Evolutionary conservation across 2,329 filamentous ascomycete species (phyloP).

Genomic region (Harringtonia lauricola): DNA sequence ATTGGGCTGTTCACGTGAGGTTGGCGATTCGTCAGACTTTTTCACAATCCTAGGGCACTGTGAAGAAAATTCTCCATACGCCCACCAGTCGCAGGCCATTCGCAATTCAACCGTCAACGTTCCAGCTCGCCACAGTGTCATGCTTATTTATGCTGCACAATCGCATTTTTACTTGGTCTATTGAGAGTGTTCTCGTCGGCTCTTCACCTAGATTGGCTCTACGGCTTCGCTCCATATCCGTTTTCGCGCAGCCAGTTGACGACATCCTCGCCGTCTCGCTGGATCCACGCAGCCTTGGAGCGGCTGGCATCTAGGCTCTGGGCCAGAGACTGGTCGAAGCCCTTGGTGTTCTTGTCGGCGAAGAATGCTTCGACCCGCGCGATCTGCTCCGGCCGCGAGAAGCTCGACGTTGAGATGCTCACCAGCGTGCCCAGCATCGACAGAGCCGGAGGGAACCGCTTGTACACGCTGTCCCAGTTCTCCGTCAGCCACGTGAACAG

Average conservation of each 20-base stretch:
- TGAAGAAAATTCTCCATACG: too few species aligned
- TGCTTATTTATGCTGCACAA: too few species aligned
- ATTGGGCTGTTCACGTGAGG: too few species aligned
- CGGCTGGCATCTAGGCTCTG: constrained; percentile 78
- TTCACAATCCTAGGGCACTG: too few species aligned
- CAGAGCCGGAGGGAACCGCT: constrained; percentile 74
- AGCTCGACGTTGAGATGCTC: constrained; percentile 68
- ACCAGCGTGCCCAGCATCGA: constrained; percentile 81
- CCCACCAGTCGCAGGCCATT: too few species aligned
- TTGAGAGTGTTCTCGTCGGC: too few species aligned
- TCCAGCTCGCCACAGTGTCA: too few species aligned
- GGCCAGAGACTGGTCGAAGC: constrained; percentile 80
- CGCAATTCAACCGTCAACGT: too few species aligned
- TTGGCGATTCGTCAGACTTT: too few species aligned
- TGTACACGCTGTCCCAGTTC: constrained; percentile 78
- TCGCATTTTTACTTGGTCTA: too few species aligned
- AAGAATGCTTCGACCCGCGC: constrained; percentile 75
- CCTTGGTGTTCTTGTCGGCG: constrained; percentile 64
- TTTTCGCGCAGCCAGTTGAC: constrained; percentile 23
- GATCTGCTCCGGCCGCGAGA: constrained; percentile 67
- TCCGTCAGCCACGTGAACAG: constrained; percentile 75
- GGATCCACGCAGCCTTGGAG: constrained; percentile 74
- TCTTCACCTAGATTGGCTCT: too few species aligned
- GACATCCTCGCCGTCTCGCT: constrained; percentile 68
- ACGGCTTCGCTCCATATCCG: constrained; percentile 15